phyloP scores from a whole-genome alignment of 805 yeast genomes.

The Candida lessepsii region DNA sequence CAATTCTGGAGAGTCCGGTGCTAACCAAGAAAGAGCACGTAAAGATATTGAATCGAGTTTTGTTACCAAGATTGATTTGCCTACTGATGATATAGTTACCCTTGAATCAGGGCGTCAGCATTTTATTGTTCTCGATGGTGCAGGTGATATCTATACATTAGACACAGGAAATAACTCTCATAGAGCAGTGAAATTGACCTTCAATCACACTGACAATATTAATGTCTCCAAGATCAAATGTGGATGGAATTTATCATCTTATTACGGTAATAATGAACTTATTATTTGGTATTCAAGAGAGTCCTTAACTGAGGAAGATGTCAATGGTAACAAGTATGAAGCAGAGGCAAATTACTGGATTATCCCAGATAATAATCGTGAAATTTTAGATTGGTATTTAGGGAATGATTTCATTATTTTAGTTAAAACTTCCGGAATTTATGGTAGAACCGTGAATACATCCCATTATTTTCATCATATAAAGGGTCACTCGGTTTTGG shows the following conservation, averaged over 20 bases:
- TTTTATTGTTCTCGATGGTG: conserved; percentile 55
- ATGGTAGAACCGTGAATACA: conserved; percentile 13
- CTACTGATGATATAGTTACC: conserved; percentile 34
- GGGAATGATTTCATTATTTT: conserved; percentile 54
- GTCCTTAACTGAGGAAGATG: conserved; percentile 18
- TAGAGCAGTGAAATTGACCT: conserved; percentile 44
- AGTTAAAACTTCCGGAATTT: conserved; percentile 30
- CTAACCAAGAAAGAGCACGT: conserved; percentile 1
- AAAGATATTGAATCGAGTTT: conserved; percentile 25
- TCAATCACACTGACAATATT: conserved; percentile 16
- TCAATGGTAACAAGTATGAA: conserved; percentile 15
- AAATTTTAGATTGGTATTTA: conserved; percentile 53
- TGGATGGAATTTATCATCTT: conserved; percentile 66
- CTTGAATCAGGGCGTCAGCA: conserved; percentile 66
- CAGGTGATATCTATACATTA: conserved; percentile 59
- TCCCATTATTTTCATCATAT: conserved; percentile 17
- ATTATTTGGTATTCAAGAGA: conserved; percentile 53
- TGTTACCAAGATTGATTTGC: conserved; percentile 23
- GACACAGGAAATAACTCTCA: conserved; percentile 40
- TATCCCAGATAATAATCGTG: conserved; percentile 40
- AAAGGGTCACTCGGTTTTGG: conserved; percentile 12
- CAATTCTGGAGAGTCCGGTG: background rate
- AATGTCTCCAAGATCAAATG: conserved; percentile 48
- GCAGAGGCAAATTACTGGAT: conserved; percentile 38
- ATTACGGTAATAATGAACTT: conserved; percentile 47